Evolutionary conservation across 1,284 basidiomycete genomes (phyloP).

Genomic region (Sporisorium sorghi): DNA sequence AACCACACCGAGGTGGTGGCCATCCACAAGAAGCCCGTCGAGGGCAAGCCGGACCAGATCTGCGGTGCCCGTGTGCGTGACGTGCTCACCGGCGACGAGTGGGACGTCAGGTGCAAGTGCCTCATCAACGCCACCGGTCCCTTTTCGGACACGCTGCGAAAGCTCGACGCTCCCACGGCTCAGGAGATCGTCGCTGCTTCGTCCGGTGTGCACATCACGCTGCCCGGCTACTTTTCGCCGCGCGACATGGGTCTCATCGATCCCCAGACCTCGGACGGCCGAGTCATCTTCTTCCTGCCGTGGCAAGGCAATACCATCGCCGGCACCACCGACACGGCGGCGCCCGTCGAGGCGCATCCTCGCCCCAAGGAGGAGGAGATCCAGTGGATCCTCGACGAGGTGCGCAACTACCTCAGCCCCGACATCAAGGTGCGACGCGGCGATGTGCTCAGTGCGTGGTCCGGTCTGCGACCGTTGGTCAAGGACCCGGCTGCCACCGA

Average conservation of each 20-base stretch:
- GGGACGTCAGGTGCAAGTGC: constrained; percentile 86
- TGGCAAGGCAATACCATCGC: constrained; percentile 99
- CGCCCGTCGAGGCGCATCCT: constrained; percentile 82
- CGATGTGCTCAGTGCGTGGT: constrained; percentile 98
- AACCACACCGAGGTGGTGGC: constrained; percentile 90
- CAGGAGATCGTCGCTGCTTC: constrained; percentile 91
- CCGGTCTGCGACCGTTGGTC: constrained; percentile 88
- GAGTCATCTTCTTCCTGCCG: constrained; percentile 98
- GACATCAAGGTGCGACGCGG: constrained; percentile 94
- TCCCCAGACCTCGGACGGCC: constrained; percentile 92
- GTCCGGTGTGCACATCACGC: constrained; percentile 93
- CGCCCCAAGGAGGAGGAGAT: constrained; percentile 92
- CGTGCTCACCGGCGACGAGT: constrained; percentile 84
- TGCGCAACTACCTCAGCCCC: constrained; percentile 85
- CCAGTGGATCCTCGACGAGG: constrained; percentile 94
- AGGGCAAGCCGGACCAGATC: constrained; percentile 75
- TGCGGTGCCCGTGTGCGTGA: constrained; percentile 84
- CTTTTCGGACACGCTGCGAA: constrained; percentile 86
- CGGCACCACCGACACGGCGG: constrained; percentile 91
- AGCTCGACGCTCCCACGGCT: constrained; percentile 84
- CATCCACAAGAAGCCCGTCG: constrained; percentile 76
- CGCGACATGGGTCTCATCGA: constrained; percentile 95
- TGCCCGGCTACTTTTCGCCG: constrained; percentile 96
- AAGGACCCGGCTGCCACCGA: constrained; percentile 82
- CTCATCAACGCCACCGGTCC: constrained; percentile 97